A percentile compares a stretch with the other conserved stretches of the same genome.
These are phyloP conservation scores for Nannochloris sp. DNA, from an alignment of 139 green algal genomes.

Conservation along the genomic window DNA sequence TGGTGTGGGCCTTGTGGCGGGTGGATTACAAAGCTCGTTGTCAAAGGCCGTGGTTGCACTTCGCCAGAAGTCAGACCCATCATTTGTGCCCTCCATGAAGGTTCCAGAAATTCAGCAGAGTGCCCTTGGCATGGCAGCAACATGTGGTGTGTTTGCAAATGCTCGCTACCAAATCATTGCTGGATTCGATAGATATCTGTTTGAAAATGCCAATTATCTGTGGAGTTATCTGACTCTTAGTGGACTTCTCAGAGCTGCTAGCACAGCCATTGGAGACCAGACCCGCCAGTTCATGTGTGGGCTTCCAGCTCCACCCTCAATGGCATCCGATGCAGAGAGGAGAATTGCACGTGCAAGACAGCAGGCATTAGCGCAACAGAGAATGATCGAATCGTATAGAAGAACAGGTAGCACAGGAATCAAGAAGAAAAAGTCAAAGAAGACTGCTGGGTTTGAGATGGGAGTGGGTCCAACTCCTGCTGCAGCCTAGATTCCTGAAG, in stretches of 20 bases:
- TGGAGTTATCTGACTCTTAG: conserved; percentile 57
- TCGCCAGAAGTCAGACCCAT: conserved; percentile 35
- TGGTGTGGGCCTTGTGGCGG: conserved; percentile 66
- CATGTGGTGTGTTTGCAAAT: conserved; percentile 78
- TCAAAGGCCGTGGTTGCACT: conserved; percentile 34
- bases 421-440: conserved; percentile 8
- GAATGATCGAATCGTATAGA: not conserved
- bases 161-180: conserved; percentile 83
- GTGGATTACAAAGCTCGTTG: conserved; percentile 32
- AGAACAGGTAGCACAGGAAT: conserved; percentile 7
- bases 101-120: conserved; percentile 53
- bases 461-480: conserved; percentile 7
- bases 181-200: conserved; percentile 83
- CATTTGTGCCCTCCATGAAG: conserved; percentile 59
- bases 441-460: conserved; percentile 13
- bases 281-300: conserved; percentile 28
- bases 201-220: conserved; percentile 64
- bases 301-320: conserved; percentile 3
- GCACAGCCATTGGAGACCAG: conserved; percentile 29
- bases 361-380: conserved; percentile 5
- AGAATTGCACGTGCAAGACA: not conserved
- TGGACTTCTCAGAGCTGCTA: conserved; percentile 20
- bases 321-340: not conserved
- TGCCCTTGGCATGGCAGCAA: conserved; percentile 65
- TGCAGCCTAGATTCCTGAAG: conserved; percentile 5